Evolutionary conservation across 257 asterid species (phyloP).

Genomic region (Nicotiana obtusifolia): DNA sequence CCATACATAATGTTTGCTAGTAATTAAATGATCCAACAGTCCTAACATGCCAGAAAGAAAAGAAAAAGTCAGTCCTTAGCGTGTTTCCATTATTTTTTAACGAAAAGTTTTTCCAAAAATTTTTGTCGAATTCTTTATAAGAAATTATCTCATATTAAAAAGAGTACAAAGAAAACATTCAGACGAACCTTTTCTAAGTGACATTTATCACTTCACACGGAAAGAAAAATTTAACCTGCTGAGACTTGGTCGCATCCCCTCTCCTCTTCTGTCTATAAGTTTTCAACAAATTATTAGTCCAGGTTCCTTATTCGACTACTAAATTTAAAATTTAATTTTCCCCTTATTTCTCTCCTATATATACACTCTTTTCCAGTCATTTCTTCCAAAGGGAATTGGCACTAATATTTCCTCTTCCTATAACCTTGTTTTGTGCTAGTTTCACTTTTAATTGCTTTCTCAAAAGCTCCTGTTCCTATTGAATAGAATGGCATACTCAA

Average conservation of each 20-base stretch:
- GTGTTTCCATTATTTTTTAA: background rate
- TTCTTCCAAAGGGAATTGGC: background rate
- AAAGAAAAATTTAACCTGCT: background rate
- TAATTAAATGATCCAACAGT: background rate
- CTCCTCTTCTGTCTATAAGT: background rate
- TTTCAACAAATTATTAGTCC: background rate
- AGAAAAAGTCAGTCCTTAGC: background rate
- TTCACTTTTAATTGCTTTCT: background rate
- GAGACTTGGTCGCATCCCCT: background rate
- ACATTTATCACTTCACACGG: slow-evolving; percentile 6
- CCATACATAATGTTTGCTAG: background rate
- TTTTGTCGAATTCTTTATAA: too few species aligned
- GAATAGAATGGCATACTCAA: slow-evolving; percentile 23
- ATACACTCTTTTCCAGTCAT: background rate
- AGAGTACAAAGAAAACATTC: background rate
- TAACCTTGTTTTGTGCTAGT: slow-evolving; percentile 11
- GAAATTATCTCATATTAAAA: too few species aligned
- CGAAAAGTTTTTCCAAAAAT: too few species aligned
- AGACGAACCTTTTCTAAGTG: background rate
- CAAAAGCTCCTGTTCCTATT: background rate
- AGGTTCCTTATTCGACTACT: background rate
- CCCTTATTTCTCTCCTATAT: background rate
- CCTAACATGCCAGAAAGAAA: too few species aligned
- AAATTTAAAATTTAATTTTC: background rate
- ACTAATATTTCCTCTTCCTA: background rate